Evolutionary conservation across 2,329 filamentous ascomycete species (phyloP).

Genomic region (Nemania sp.): DNA sequence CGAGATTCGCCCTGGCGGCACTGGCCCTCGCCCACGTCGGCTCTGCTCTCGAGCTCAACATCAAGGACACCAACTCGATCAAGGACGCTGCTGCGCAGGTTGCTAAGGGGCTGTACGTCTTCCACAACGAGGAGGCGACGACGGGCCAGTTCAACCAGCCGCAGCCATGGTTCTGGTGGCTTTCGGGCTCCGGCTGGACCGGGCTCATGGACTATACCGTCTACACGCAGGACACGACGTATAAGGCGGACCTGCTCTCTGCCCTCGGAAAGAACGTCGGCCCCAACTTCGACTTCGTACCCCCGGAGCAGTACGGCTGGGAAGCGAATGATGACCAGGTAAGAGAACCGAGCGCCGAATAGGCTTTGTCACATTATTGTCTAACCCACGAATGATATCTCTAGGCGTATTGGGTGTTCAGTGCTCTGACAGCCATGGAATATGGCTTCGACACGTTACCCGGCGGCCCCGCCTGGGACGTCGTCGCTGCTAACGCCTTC

Average conservation of each 20-base stretch:
- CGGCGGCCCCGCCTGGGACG: conserved; percentile 52
- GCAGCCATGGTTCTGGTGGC: conserved; percentile 43
- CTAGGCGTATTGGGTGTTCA: conserved; percentile 57
- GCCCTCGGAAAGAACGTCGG: conserved; percentile 54
- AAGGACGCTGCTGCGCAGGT: conserved; percentile 35
- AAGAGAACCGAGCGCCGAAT: conserved; percentile 1
- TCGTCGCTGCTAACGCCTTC: conserved; percentile 63
- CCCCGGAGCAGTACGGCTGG: conserved; percentile 48
- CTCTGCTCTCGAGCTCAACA: conserved; percentile 34
- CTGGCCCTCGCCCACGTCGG: conserved; percentile 25
- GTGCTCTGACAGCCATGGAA: conserved; percentile 62
- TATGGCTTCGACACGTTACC: conserved; percentile 49
- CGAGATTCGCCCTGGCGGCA: conserved; percentile 20
- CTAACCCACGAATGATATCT: conserved; percentile 3
- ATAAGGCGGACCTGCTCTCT: conserved; percentile 49
- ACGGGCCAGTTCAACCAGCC: conserved; percentile 42
- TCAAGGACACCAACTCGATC: conserved; percentile 33
- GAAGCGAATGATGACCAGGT: conserved; percentile 65
- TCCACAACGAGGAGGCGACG: conserved; percentile 39
- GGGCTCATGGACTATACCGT: conserved; percentile 48
- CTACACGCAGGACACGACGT: conserved; percentile 52
- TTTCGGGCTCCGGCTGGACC: conserved; percentile 40
- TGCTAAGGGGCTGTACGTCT: conserved; percentile 38
- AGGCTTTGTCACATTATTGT: background rate
- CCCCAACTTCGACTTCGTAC: conserved; percentile 54